Evolutionary conservation across 2,329 filamentous ascomycete genomes (phyloP).

Genomic region (Pseudogymnoascus sp.): DNA sequence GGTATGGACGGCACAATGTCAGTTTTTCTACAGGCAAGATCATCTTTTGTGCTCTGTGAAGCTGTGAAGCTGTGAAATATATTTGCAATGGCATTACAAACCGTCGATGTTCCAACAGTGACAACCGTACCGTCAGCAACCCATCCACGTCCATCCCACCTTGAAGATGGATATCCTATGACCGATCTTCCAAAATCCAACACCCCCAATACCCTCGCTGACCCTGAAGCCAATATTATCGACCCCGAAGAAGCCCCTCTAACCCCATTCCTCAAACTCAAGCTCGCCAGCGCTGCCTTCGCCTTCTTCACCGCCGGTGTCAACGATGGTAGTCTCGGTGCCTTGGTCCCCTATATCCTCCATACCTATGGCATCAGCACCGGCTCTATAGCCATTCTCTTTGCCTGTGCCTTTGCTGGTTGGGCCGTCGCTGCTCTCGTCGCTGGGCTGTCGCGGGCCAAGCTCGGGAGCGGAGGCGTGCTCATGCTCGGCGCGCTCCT

Average conservation of each 20-base stretch:
- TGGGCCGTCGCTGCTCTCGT: slow-evolving; percentile 51
- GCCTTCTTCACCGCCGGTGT: slow-evolving; percentile 58
- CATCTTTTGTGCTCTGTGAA: not conserved
- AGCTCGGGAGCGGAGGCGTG: slow-evolving; percentile 47
- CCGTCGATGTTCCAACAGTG: not conserved
- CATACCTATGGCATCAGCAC: slow-evolving; percentile 46
- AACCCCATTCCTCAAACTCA: slow-evolving; percentile 26
- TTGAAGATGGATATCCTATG: not conserved
- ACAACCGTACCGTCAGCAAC: not conserved
- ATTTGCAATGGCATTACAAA: not conserved
- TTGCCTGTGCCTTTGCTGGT: slow-evolving; percentile 46
- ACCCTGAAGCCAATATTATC: not conserved
- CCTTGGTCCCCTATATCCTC: slow-evolving; percentile 54
- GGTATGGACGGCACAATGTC: not conserved
- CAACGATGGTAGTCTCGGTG: slow-evolving; percentile 56
- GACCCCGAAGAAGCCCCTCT: not conserved
- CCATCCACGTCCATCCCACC: not conserved
- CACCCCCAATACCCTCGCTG: not conserved
- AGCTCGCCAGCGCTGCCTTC: slow-evolving; percentile 46
- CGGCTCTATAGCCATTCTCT: slow-evolving; percentile 42
- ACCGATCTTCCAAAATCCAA: not conserved
- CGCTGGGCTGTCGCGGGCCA: slow-evolving; percentile 43
- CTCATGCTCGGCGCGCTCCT: slow-evolving; percentile 46
- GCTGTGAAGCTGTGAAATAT: not conserved
- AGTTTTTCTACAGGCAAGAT: not conserved